Base-by-base conservation (phyloP, 1,284 basidiomycete species). In the Leccinum pachyderme region DNA sequence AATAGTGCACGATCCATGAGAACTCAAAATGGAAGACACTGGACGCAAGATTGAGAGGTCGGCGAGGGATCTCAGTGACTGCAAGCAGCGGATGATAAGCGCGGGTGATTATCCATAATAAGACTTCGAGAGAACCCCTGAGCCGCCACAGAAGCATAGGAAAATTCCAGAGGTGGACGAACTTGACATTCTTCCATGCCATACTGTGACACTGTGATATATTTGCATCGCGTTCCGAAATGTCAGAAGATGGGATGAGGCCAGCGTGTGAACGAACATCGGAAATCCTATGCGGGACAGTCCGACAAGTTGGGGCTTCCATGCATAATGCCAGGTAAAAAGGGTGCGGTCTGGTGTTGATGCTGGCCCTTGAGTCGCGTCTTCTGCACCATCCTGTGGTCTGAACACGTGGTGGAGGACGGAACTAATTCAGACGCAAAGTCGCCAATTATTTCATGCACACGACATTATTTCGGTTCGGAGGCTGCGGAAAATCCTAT, bases 61-160 rank as follows among this genome's bases (percentile, higher is more conserved):
- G 37, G 29, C 39, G 39, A 22, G 33, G 29, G 47, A 41, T 54
- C 43, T 35, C 44, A 49, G 46, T 33, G 39, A 54, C 45, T 9
- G n/a, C 51, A 45, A 44, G 53, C 45, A 24, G 50, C 33, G n/a
- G 44, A 45, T 55, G 67, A 65, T 69, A 66, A 55, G 62, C 55
- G 55, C 54, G 53, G 51, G 15, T 46, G 53, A 65, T 63, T 57
- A 68, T 72, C 63, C 55, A 67, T 66, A 50, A 50, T 56, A 56
- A 59, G 44, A 49, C 61, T 60, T 66, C 66, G 39, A 55, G 44
- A 48, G 47, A 46, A 27, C 50, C 57, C 58, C 58, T 65, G 53
- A 56, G 56, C 47, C 56, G 65, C 63, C 65, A 71, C 57, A 71
- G 68, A 68, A 71, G 58, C 56, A 54, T 50, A 45, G 56, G 51